Evolutionary conservation across 1,284 basidiomycete genomes (phyloP).

Genomic region (Agroathelia rolfsii): DNA sequence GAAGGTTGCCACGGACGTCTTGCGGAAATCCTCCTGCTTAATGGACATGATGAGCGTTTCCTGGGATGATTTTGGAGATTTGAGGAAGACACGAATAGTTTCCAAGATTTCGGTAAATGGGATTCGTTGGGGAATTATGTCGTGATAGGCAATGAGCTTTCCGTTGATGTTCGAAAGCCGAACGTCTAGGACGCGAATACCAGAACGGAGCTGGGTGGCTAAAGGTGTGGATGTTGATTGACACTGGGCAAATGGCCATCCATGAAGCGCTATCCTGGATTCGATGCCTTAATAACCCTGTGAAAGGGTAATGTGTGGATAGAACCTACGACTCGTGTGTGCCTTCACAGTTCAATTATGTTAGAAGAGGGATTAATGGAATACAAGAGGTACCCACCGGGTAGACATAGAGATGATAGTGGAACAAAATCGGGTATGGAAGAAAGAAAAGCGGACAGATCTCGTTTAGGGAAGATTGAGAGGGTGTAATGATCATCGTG

Average conservation of each 20-base stretch:
- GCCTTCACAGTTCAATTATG: conserved; percentile 24
- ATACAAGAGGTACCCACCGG: conserved; percentile 41
- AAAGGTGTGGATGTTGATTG: conserved; percentile 48
- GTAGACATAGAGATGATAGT: conserved; percentile 64
- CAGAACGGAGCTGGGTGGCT: conserved; percentile 47
- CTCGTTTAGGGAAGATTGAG: conserved; percentile 45
- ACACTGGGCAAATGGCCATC: conserved; percentile 73
- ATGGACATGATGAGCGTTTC: conserved; percentile 79
- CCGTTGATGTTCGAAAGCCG: conserved; percentile 62
- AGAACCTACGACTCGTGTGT: conserved; percentile 61
- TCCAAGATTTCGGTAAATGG: conserved; percentile 57
- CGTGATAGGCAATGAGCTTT: conserved; percentile 71
- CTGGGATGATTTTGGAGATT: conserved; percentile 37
- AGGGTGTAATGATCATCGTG: conserved; percentile 35
- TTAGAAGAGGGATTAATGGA: conserved; percentile 12
- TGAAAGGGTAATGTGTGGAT: conserved; percentile 1
- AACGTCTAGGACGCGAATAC: conserved; percentile 75
- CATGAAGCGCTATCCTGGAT: conserved; percentile 65
- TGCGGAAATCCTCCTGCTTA: conserved; percentile 70
- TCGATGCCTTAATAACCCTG: conserved; percentile 4
- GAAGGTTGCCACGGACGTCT: conserved; percentile 40
- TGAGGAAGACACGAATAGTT: conserved; percentile 56
- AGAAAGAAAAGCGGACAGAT: conserved; percentile 51
- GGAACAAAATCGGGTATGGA: conserved; percentile 55
- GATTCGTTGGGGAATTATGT: conserved; percentile 58